phyloP scores from a whole-genome alignment of 2,329 filamentous ascomycete genomes.

The Penicillium aurantiogriseum region DNA sequence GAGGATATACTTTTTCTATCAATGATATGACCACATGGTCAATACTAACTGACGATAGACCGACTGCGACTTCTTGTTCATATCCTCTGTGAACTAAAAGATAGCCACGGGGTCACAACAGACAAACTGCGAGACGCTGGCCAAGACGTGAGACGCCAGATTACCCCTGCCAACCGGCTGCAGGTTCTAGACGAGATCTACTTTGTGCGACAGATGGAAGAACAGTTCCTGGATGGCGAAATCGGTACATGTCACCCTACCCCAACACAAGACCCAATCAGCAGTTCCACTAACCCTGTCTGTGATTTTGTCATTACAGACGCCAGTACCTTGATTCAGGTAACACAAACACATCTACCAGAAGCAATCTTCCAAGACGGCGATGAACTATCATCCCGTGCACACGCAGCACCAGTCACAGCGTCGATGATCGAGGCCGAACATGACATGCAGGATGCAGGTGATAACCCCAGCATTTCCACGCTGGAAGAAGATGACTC shows the following conservation, averaged over 20 bases:
- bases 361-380: conserved; percentile 14
- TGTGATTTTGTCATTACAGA: conserved; percentile 5
- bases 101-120: conserved; percentile 34
- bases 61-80: conserved; percentile 34
- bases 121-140: conserved; percentile 35
- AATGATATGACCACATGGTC: background rate
- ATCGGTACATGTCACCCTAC: conserved; percentile 23
- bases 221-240: conserved; percentile 30
- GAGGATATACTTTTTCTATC: background rate
- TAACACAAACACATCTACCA: conserved; percentile 21
- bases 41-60: conserved; percentile 19
- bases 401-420: conserved; percentile 9
- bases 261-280: too few relatives aligned
- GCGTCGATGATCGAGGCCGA: background rate
- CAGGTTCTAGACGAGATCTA: conserved; percentile 38
- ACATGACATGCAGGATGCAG: conserved; percentile 2
- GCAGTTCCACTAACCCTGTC: background rate
- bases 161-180: conserved; percentile 29
- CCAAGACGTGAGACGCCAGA: conserved; percentile 35
- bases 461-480: background rate
- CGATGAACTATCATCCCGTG: conserved; percentile 6
- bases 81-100: conserved; percentile 36
- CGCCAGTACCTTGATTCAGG: conserved; percentile 20
- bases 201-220: conserved; percentile 34
- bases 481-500: conserved; percentile 8